Evolutionary conservation across 345 rosid species (phyloP).

Genomic region (Cardamine chenopodiifolia): DNA sequence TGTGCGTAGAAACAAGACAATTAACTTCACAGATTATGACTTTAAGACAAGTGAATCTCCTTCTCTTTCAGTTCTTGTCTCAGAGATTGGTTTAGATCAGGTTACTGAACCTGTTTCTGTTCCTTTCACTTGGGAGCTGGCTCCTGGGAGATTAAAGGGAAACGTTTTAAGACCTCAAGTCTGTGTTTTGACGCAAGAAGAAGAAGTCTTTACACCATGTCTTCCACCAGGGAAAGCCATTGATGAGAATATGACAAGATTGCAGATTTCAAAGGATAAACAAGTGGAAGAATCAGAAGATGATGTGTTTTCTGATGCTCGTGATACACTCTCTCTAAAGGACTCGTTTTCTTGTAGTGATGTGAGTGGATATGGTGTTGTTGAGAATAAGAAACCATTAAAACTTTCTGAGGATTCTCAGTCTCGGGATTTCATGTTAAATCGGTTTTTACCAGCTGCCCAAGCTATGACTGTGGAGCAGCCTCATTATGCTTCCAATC

Average conservation of each 20-base stretch:
- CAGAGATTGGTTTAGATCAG: conserved; percentile 54
- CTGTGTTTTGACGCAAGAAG: conserved; percentile 27
- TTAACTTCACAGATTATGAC: conserved; percentile 17
- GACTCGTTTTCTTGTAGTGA: conserved; percentile 65
- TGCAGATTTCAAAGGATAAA: conserved; percentile 40
- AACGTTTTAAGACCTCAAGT: conserved; percentile 26
- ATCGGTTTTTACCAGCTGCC: conserved; percentile 94
- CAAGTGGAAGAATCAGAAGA: conserved; percentile 37
- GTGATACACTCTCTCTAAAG: conserved; percentile 53
- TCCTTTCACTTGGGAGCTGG: conserved; percentile 86
- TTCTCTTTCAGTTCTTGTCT: conserved; percentile 33
- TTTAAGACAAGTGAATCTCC: conserved; percentile 26
- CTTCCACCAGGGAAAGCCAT: conserved; percentile 48
- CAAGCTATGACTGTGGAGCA: conserved; percentile 85
- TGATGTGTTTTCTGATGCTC: conserved; percentile 80
- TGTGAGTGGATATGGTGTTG: conserved; percentile 58
- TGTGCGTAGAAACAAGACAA: conserved; percentile 38
- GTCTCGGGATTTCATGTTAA: conserved; percentile 84
- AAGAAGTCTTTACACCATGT: conserved; percentile 43
- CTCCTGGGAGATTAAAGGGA: conserved; percentile 72
- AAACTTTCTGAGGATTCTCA: conserved; percentile 55
- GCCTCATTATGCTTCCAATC: conserved; percentile 64
- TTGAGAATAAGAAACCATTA: conserved; percentile 49
- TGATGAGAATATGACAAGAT: conserved; percentile 23
- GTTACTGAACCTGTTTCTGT: conserved; percentile 77